These are phyloP conservation scores for Citrus australasica DNA, from an alignment of 345 rosid genomes.

Conservation along the genomic window DNA sequence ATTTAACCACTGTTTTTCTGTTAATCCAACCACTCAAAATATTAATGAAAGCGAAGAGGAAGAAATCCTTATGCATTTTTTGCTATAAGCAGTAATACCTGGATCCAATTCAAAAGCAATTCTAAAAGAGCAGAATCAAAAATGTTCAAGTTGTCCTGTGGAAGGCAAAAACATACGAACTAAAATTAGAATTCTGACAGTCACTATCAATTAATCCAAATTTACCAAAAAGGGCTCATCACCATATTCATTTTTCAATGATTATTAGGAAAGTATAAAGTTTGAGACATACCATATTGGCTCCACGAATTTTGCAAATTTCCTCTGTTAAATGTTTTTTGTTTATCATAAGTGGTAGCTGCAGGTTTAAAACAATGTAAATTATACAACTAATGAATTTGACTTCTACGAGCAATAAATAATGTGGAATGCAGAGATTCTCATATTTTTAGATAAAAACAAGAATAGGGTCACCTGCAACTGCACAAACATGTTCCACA, in stretches of 20 bases:
- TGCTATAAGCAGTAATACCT: constrained; percentile 38
- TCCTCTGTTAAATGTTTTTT: constrained; percentile 50
- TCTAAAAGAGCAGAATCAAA: constrained; percentile 43
- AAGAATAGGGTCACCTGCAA: constrained; percentile 59
- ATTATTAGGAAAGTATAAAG: constrained; percentile 9
- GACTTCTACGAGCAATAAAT: not conserved
- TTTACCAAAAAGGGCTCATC: not conserved
- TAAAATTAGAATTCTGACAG: not conserved
- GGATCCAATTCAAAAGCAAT: constrained; percentile 75
- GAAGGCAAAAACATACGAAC: constrained; percentile 3
- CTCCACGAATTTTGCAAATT: constrained; percentile 47
- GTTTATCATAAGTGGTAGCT: constrained; percentile 82
- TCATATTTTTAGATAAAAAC: not conserved
- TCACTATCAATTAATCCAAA: not conserved
- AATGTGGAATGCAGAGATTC: not conserved
- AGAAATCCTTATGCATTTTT: not conserved
- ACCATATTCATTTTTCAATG: not conserved
- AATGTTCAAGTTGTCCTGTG: constrained; percentile 35
- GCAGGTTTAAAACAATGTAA: constrained; percentile 23
- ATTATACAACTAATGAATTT: not conserved
- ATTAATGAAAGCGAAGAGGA: not conserved
- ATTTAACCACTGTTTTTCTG: not conserved
- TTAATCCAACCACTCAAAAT: not conserved
- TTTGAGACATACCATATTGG: constrained; percentile 46
- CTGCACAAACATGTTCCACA: constrained; percentile 87